Percentiles rank a stretch among this genome's conserved stretches.
These are phyloP conservation scores for Talaromyces stipitatus DNA, from an alignment of 495 filamentous ascomycete species.

Conservation along the genomic window DNA sequence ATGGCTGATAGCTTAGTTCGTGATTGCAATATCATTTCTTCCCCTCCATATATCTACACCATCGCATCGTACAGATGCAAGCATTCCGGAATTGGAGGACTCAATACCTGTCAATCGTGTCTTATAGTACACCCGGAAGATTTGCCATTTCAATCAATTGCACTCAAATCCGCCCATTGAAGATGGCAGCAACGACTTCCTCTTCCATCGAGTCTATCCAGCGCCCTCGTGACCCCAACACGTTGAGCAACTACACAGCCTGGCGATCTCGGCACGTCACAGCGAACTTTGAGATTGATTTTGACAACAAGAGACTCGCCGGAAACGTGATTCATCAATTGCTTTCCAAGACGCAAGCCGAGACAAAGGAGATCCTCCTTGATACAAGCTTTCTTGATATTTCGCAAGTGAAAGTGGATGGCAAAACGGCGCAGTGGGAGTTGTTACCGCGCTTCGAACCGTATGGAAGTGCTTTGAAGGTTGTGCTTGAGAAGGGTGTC, in stretches of 20 bases:
- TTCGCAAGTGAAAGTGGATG: conserved; percentile 56
- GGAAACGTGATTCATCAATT: conserved; percentile 71
- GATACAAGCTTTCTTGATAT: conserved; percentile 80
- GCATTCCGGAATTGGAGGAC: background rate
- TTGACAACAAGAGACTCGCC: conserved; percentile 61
- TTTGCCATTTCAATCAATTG: background rate
- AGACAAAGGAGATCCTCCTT: conserved; percentile 68
- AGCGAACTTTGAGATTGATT: conserved; percentile 73
- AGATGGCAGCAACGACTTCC: conserved; percentile 37
- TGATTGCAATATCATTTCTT: background rate
- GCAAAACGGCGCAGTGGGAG: conserved; percentile 54
- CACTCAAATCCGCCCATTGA: background rate
- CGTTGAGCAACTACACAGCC: conserved; percentile 81
- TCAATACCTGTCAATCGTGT: background rate
- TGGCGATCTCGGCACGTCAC: conserved; percentile 76
- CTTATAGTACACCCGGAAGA: background rate
- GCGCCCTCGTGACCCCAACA: conserved; percentile 69
- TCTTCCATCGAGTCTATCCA: too few species aligned
- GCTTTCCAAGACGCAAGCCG: conserved; percentile 59
- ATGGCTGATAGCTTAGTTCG: background rate
- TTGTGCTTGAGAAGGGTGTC: conserved; percentile 57
- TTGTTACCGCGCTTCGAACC: conserved; percentile 61
- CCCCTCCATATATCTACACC: background rate
- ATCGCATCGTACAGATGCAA: background rate
- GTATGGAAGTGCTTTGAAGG: conserved; percentile 71